Percentiles rank a stretch among this genome's conserved stretches.
Conservation (phyloP, 805 yeast genomes). For the Zygotorulaspora florentina region DNA sequence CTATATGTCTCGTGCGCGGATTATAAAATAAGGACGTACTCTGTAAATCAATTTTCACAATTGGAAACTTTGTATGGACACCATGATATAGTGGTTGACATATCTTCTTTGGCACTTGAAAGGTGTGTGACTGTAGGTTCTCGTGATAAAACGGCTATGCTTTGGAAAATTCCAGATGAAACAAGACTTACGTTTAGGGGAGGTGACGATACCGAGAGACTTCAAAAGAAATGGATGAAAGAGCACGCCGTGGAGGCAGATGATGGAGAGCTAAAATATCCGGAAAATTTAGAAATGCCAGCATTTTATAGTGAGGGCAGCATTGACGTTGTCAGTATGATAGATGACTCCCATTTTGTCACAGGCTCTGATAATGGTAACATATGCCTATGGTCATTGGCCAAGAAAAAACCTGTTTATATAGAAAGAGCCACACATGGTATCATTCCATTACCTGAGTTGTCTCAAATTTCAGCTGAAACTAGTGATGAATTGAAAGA, state of each 20-base stretch:
- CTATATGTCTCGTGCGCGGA: conserved; percentile 92
- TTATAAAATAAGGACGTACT: conserved; percentile 80
- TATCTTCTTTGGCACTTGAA: conserved; percentile 76
- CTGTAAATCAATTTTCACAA: conserved; percentile 81
- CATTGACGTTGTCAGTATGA: conserved; percentile 83
- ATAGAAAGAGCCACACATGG: conserved; percentile 78
- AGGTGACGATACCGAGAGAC: conserved; percentile 58
- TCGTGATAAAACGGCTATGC: conserved; percentile 89
- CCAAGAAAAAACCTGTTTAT: conserved; percentile 82
- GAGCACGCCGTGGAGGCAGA: conserved; percentile 31
- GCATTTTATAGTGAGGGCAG: conserved; percentile 71
- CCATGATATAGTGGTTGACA: conserved; percentile 82
- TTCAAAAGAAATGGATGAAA: conserved; percentile 36
- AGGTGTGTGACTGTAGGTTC: conserved; percentile 95
- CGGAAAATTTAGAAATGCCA: conserved; percentile 34
- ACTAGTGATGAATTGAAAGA: conserved; percentile 34
- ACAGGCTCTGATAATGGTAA: conserved; percentile 96
- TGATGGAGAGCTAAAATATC: conserved; percentile 30
- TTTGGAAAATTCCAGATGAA: conserved; percentile 97
- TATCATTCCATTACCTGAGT: conserved; percentile 43
- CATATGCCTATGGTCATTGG: conserved; percentile 82
- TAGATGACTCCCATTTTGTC: conserved; percentile 87
- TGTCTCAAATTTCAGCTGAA: conserved; percentile 55
- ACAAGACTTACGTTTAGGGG: conserved; percentile 90
- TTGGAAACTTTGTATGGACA: conserved; percentile 92